These are phyloP conservation scores for Quercus rubra DNA, from an alignment of 306 rosid species.

Conservation along the genomic window DNA sequence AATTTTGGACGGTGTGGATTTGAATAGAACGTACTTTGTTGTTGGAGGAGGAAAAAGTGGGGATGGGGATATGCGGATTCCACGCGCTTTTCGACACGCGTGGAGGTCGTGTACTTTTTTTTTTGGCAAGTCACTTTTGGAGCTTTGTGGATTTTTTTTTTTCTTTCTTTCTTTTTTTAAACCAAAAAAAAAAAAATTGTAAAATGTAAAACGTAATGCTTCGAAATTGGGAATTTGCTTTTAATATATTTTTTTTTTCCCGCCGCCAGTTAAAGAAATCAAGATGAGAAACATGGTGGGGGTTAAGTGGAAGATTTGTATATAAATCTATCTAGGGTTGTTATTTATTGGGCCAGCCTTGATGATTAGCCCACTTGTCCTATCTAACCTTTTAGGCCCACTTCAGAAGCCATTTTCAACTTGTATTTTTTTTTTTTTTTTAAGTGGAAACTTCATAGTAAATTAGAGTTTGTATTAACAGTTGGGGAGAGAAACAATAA, in stretches of 20 bases:
- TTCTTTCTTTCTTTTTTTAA: not conserved
- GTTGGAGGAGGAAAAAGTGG: not conserved
- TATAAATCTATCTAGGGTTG: no score
- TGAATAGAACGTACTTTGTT: not conserved
- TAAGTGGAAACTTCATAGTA: no score
- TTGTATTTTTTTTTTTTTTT: no score
- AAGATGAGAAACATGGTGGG: not conserved
- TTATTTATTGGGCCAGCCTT: no score
- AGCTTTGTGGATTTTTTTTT: not conserved
- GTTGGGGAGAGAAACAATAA: no score
- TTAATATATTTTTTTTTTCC: not conserved
- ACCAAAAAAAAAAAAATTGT: no score
- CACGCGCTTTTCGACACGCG: constrained; percentile 13
- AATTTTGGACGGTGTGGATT: not conserved
- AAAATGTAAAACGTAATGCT: not conserved
- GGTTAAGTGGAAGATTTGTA: not conserved
- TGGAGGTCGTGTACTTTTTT: not conserved
- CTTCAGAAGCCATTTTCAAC: no score
- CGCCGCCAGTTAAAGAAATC: not conserved
- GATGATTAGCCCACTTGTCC: no score
- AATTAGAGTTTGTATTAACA: no score
- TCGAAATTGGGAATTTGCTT: not conserved
- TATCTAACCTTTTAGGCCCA: no score
- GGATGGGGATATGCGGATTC: not conserved
- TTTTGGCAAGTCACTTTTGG: not conserved